Evolutionary conservation across 768 basidiomycete genomes (phyloP).

Genomic region (Lepiota venenata): DNA sequence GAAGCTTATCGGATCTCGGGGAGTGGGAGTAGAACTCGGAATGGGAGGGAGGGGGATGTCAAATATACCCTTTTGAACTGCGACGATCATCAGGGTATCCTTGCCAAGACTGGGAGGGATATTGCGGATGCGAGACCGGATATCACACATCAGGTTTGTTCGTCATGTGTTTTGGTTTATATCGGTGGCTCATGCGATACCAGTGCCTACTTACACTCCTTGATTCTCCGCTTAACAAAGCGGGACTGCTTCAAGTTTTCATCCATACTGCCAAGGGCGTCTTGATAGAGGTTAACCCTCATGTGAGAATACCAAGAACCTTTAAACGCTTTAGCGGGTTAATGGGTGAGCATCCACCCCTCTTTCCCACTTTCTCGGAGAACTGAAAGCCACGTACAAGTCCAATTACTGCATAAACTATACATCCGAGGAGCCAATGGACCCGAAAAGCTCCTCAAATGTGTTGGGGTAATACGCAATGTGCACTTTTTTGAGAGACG

Average conservation of each 20-base stretch:
- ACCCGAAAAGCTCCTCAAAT: constrained; percentile 94
- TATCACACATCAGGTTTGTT: constrained; percentile 92
- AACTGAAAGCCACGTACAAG: constrained; percentile 35
- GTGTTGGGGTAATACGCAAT: constrained; percentile 70
- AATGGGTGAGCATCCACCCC: constrained; percentile 68
- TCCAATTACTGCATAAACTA: constrained; percentile 95
- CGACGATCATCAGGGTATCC: constrained; percentile 97
- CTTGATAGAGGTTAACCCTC: constrained; percentile 97
- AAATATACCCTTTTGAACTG: constrained; percentile 98
- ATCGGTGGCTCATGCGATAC: background rate
- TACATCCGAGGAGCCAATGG: constrained; percentile 96
- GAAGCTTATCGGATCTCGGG: constrained; percentile 89
- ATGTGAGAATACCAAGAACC: constrained; percentile 95
- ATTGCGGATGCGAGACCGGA: constrained; percentile 99
- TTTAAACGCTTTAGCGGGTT: constrained; percentile 98
- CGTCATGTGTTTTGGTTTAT: background rate
- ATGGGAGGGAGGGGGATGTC: constrained; percentile 71
- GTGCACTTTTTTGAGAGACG: background rate
- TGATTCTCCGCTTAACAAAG: constrained; percentile 98
- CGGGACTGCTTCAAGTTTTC: constrained; percentile 94
- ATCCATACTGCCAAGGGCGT: constrained; percentile 97
- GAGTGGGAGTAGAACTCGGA: constrained; percentile 46
- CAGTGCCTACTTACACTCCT: constrained; percentile 95
- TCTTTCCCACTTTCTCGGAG: constrained; percentile 8
- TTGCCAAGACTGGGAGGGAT: constrained; percentile 96